Evolutionary conservation across 192 early-diverging fungal genomes (phyloP).

Genomic region (Spinellus fusiger): DNA sequence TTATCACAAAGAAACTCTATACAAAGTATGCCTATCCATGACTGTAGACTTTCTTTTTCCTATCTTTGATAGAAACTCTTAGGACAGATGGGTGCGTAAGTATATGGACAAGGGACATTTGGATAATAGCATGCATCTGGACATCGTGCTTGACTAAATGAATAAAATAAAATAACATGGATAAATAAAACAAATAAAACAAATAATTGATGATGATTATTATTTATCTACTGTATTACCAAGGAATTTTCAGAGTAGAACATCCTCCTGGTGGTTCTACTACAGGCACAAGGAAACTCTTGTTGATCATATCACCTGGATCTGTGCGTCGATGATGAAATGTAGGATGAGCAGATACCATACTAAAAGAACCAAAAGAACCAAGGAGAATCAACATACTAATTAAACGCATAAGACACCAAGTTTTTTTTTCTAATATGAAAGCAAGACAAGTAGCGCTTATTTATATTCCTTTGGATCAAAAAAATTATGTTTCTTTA

Average conservation of each 20-base stretch:
- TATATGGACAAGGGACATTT: not conserved
- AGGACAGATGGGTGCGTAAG: not conserved
- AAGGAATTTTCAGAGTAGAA: not conserved
- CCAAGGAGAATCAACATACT: not conserved
- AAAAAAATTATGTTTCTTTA: no score
- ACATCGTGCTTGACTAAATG: not conserved
- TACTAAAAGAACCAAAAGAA: not conserved
- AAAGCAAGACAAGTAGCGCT: no score
- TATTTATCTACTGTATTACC: no score
- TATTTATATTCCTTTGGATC: no score
- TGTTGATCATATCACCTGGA: not conserved
- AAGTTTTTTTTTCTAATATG: no score
- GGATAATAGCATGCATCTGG: not conserved
- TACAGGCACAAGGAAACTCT: not conserved
- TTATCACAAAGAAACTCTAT: no score
- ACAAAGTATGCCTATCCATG: no score
- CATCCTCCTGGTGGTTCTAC: not conserved
- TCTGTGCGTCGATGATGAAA: not conserved
- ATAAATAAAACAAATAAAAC: not conserved
- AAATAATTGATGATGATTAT: no score
- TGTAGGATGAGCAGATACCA: not conserved
- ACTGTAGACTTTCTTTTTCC: no score
- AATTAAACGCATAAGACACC: not conserved
- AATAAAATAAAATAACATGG: not conserved
- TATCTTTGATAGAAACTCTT: no score